These are phyloP conservation scores for Pseudotsuga menziesii DNA, from an alignment of 75 land plant genomes.

Conservation along the genomic window DNA sequence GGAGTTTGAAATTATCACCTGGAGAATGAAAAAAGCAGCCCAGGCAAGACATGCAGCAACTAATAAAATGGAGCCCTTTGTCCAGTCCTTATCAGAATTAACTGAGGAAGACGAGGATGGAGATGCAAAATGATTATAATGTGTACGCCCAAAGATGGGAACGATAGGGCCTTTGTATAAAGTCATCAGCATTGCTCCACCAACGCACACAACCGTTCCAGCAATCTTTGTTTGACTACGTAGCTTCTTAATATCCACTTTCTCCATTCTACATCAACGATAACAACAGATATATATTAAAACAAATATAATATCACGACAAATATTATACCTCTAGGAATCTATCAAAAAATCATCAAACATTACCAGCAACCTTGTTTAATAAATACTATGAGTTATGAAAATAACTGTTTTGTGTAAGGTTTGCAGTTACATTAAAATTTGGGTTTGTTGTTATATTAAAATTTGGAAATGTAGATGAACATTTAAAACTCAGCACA, in stretches of 20 bases:
- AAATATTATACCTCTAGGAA: too few species aligned
- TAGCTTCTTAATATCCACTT: slow-evolving; percentile 16
- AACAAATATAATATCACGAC: too few species aligned
- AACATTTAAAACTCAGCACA: too few species aligned
- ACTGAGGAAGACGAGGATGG: background rate
- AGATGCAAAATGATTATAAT: background rate
- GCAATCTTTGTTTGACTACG: slow-evolving; percentile 38
- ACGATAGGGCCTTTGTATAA: slow-evolving; percentile 39
- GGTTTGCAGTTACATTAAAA: too few species aligned
- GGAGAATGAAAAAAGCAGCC: slow-evolving; percentile 29
- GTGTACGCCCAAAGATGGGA: slow-evolving; percentile 19
- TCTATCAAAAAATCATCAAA: background rate
- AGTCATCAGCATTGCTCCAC: slow-evolving; percentile 57
- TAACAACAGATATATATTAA: background rate
- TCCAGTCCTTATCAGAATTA: slow-evolving; percentile 16
- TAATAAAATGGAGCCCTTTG: slow-evolving; percentile 30
- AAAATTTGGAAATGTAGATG: too few species aligned
- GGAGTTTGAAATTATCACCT: slow-evolving; percentile 10
- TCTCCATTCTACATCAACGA: slow-evolving; percentile 23
- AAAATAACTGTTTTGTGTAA: too few species aligned
- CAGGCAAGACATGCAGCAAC: slow-evolving; percentile 21
- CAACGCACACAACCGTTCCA: slow-evolving; percentile 28
- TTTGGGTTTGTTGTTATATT: too few species aligned
- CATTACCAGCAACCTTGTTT: background rate
- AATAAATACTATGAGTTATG: too few species aligned